Evolutionary conservation across 192 early-diverging fungal genomes (phyloP).

Genomic region (Dissophora ornata): DNA sequence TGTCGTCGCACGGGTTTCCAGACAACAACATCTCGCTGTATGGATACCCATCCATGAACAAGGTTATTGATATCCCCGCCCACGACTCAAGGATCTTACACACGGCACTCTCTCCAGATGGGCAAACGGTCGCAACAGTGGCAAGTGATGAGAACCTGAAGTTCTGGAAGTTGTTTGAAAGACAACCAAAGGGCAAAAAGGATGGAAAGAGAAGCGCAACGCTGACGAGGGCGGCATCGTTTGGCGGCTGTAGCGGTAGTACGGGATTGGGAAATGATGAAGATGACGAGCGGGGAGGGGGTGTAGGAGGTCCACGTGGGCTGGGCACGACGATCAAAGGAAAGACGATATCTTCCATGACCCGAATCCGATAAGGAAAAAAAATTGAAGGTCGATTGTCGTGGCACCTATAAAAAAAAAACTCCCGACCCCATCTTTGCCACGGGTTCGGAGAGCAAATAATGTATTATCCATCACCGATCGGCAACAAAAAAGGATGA

Average conservation of each 20-base stretch:
- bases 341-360: slow-evolving; percentile 34
- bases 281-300: slow-evolving; percentile 17
- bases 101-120: slow-evolving; percentile 90
- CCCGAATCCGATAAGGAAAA: slow-evolving; percentile 17
- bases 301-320: background rate
- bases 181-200: slow-evolving; percentile 15
- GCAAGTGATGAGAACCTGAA: slow-evolving; percentile 95
- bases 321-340: slow-evolving; percentile 12
- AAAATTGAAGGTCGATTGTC: too few species aligned
- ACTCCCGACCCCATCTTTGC: too few species aligned
- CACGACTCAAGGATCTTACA: slow-evolving; percentile 92
- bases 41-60: slow-evolving; percentile 80
- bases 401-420: too few species aligned
- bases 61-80: slow-evolving; percentile 76
- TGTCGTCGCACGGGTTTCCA: slow-evolving; percentile 92
- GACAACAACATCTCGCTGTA: slow-evolving; percentile 89
- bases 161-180: slow-evolving; percentile 94
- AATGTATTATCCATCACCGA: too few species aligned
- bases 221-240: slow-evolving; percentile 15
- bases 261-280: slow-evolving; percentile 19
- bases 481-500: too few species aligned
- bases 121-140: slow-evolving; percentile 90
- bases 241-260: background rate
- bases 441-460: too few species aligned
- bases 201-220: slow-evolving; percentile 6